phyloP scores from a whole-genome alignment of 2,329 filamentous ascomycete species.

The Aspergillus sojae region DNA sequence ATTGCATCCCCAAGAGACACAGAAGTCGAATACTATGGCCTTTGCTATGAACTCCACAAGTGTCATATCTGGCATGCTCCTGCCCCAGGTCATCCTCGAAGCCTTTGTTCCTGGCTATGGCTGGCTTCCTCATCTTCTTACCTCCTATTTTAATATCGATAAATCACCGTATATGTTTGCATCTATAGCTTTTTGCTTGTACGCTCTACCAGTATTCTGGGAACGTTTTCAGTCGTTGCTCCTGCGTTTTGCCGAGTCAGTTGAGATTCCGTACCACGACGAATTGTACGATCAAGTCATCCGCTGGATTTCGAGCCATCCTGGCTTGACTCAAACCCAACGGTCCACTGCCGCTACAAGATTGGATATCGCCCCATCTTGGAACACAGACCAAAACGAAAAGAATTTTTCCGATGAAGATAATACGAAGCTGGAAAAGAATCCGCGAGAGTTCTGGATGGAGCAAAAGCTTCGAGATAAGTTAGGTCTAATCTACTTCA shows the following conservation, averaged over 20 bases:
- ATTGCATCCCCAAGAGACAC: too few relatives aligned
- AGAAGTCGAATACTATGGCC: too few relatives aligned
- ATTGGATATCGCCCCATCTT: background rate
- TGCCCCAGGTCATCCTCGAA: background rate
- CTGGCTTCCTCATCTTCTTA: background rate
- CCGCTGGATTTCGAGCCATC: background rate
- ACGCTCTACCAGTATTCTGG: background rate
- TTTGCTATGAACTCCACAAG: too few relatives aligned
- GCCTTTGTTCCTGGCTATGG: background rate
- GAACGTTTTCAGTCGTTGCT: background rate
- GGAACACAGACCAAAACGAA: background rate
- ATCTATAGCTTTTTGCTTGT: background rate
- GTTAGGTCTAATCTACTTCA: conserved; percentile 1
- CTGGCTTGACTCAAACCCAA: background rate
- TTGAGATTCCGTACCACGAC: background rate
- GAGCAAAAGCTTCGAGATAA: conserved; percentile 5
- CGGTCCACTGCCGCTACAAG: background rate
- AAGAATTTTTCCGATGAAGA: conserved; percentile 7
- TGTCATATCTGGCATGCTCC: too few relatives aligned
- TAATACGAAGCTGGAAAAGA: background rate
- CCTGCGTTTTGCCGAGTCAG: background rate
- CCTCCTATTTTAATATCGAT: background rate
- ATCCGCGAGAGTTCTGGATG: conserved; percentile 5
- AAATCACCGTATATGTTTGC: background rate
- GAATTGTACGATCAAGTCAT: background rate